Conservation (phyloP, 257 asterid species). For the Solanum neorickii region DNA sequence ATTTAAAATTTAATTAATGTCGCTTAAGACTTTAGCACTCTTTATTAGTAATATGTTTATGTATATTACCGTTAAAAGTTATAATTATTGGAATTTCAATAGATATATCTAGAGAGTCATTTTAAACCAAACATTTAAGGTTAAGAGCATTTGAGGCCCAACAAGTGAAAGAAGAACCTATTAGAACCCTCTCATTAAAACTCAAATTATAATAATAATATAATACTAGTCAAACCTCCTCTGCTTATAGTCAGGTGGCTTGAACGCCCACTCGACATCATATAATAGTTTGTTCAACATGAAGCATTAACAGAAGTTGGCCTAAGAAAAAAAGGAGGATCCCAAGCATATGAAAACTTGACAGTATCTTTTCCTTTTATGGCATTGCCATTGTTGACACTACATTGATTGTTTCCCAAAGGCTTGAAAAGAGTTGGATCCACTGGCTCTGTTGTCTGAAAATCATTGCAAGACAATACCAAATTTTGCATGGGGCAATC, state of each 20-base stretch:
- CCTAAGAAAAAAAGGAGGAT: slow-evolving; percentile 3
- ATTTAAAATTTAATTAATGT: background rate
- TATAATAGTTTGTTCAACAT: background rate
- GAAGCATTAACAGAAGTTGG: background rate
- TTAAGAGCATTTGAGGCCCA: background rate
- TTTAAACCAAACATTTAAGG: background rate
- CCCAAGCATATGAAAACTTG: slow-evolving; percentile 4
- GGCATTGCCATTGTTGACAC: background rate
- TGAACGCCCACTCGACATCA: background rate
- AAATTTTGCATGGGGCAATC: background rate
- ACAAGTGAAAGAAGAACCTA: background rate
- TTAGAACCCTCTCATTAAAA: background rate
- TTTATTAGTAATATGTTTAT: no score
- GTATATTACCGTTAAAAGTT: no score
- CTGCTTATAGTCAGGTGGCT: no score
- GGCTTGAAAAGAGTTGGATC: background rate
- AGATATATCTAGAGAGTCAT: background rate
- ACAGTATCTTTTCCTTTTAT: background rate
- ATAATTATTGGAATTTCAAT: background rate
- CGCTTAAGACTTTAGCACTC: no score
- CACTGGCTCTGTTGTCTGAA: background rate
- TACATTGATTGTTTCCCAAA: background rate
- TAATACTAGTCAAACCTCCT: no score
- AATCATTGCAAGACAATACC: background rate
- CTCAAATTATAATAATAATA: background rate